These are phyloP conservation scores for Clavispora carvajalis DNA, from an alignment of 805 yeast species.

Conservation along the genomic window DNA sequence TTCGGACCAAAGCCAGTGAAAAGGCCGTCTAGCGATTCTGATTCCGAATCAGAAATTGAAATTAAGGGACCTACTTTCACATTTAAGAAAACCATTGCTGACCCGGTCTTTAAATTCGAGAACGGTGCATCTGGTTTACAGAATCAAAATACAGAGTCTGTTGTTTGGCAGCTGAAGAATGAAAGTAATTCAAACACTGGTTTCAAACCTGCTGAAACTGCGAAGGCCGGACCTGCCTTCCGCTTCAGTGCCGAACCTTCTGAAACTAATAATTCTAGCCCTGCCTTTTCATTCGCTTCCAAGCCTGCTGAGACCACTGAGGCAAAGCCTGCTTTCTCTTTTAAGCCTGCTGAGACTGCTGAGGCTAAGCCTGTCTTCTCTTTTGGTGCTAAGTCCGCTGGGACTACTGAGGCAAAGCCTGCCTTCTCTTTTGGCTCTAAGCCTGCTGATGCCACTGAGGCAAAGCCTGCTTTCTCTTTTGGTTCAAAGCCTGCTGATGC, in stretches of 20 bases:
- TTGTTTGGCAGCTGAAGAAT: neutral
- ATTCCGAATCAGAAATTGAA: constrained; percentile 57
- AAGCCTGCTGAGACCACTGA: neutral
- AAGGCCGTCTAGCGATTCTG: constrained; percentile 37
- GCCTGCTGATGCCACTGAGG: constrained; percentile 6
- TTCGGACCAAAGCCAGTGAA: constrained; percentile 29
- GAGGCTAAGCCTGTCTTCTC: constrained; percentile 13
- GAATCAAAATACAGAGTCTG: neutral
- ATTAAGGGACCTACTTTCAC: constrained; percentile 70
- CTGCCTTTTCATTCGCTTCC: neutral
- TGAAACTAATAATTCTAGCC: constrained; percentile 1
- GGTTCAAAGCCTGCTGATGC: constrained; percentile 5
- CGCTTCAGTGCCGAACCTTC: constrained; percentile 19
- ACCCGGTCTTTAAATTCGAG: constrained; percentile 27
- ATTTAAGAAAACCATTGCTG: constrained; percentile 33
- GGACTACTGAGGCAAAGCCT: constrained; percentile 3
- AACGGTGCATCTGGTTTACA: neutral
- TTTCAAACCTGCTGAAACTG: constrained; percentile 2
- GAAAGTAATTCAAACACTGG: constrained; percentile 4
- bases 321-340: constrained; percentile 4
- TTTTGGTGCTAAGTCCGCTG: constrained; percentile 7
- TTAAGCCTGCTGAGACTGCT: neutral
- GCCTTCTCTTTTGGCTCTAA: constrained; percentile 1
- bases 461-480: constrained; percentile 11
- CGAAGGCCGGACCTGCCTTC: constrained; percentile 11